phyloP scores from a whole-genome alignment of 139 green algal species.

The Chlorella sorokiniana region DNA sequence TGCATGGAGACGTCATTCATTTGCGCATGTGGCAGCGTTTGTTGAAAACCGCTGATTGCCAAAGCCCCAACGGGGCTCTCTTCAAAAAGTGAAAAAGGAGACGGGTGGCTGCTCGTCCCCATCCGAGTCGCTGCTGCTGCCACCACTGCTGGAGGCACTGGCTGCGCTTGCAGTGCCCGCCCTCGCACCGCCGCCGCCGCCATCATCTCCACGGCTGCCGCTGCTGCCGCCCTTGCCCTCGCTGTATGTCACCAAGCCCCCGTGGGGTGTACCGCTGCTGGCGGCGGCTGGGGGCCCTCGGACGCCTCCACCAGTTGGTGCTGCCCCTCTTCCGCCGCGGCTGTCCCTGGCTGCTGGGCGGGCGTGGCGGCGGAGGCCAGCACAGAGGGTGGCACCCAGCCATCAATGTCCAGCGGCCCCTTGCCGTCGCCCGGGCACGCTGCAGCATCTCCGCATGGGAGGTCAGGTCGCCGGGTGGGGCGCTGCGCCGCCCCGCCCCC shows the following conservation, averaged over 20 bases:
- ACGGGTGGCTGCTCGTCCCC: neutral
- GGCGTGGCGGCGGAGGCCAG: neutral
- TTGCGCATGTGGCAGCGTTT: too few species aligned
- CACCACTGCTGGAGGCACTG: neutral
- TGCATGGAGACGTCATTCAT: neutral
- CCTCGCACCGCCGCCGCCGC: neutral
- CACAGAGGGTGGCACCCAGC: conserved; percentile 31
- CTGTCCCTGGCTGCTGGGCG: neutral
- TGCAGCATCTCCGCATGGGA: conserved; percentile 23
- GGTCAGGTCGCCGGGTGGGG: neutral
- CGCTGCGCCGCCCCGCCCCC: neutral
- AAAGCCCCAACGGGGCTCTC: too few species aligned
- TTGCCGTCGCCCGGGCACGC: conserved; percentile 6
- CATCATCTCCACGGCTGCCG: neutral
- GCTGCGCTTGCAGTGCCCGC: neutral
- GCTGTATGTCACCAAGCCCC: neutral
- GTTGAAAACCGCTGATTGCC: neutral
- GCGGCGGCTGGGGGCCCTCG: neutral
- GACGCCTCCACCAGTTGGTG: neutral
- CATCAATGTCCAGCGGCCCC: neutral
- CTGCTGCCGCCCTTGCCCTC: neutral
- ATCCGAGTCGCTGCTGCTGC: neutral
- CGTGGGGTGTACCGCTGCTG: too few species aligned
- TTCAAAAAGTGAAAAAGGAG: conserved; percentile 23
- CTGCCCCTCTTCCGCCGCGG: neutral